Conservation (phyloP, 345 rosid species). For the Boechera divaricarpa region DNA sequence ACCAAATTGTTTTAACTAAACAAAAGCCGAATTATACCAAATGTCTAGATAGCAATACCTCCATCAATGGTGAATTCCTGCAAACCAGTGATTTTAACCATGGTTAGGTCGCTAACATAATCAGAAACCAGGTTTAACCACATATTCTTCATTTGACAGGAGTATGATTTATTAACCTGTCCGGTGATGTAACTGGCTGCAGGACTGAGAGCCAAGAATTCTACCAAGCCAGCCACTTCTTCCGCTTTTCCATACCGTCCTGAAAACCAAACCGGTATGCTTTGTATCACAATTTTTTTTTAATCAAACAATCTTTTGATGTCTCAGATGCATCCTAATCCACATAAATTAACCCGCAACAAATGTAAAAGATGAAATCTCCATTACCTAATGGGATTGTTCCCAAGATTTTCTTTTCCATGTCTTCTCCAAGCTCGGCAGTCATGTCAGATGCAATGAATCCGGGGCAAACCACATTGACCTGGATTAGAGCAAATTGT, state of each 20-base stretch:
- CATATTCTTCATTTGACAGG: neutral
- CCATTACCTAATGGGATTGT: slow-evolving; percentile 81
- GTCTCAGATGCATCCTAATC: slow-evolving; percentile 2
- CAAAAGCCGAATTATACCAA: slow-evolving; percentile 20
- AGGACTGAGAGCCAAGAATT: slow-evolving; percentile 89
- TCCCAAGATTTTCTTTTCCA: slow-evolving; percentile 88
- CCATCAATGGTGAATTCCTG: slow-evolving; percentile 95
- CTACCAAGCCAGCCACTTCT: slow-evolving; percentile 98
- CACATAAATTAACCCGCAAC: neutral
- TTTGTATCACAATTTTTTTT: slow-evolving; percentile 23
- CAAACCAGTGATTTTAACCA: slow-evolving; percentile 29
- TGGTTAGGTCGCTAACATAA: slow-evolving; percentile 13
- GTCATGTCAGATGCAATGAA: slow-evolving; percentile 98
- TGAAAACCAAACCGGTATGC: slow-evolving; percentile 42
- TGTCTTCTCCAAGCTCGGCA: slow-evolving; percentile 86
- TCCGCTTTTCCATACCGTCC: slow-evolving; percentile 98
- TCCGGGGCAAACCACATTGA: slow-evolving; percentile 92
- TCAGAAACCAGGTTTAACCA: slow-evolving; percentile 5
- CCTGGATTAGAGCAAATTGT: slow-evolving; percentile 50
- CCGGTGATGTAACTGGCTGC: slow-evolving; percentile 94
- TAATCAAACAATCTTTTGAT: neutral
- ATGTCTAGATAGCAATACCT: slow-evolving; percentile 84
- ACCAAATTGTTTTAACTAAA: slow-evolving; percentile 22
- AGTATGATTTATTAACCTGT: slow-evolving; percentile 59
- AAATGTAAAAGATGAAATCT: slow-evolving; percentile 28